Evolutionary conservation across 768 basidiomycete species (phyloP), one percentile per base, ranked within the genome.

Genomic region (Boletus huronensis): DNA sequence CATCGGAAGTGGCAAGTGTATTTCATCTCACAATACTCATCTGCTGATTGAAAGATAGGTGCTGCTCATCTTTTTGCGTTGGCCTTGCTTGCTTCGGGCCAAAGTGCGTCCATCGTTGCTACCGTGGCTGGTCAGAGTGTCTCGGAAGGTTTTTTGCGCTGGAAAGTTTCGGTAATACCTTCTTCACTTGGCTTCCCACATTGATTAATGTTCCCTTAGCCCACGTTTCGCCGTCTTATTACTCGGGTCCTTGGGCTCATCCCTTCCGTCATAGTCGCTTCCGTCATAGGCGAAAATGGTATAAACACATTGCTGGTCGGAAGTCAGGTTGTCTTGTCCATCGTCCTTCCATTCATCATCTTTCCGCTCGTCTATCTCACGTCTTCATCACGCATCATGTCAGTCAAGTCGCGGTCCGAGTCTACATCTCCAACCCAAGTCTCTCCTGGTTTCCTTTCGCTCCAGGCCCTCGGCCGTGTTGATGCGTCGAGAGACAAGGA

Each of bases 71-170:
- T 97, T 38, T 98, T 97, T 62, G 94, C 95, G 2, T 66, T 98
- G 39, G 91, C 90, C 3, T 74, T 98, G 14, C 79, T 98, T 13
- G 83, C 86, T 32, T 77, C 92, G 2, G 94, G 95, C 3, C 93
- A 97, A 77, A 90, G 90, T 58, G 90, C 95, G 0, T 89, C 88
- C 8, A 80, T 97, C 47, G 87, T 96, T 4, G 93, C 91, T 10
- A 97, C 93, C 0, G 79, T 96, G 13, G 87, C 91, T 1, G 93
- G 93, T 0, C 94, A 97, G 70, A 87, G 90, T 21, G 87, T 98
- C 36, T 85, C 85, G 0, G 93, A 97, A 70, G 93, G 94, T 0
- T 93, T 94, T 70, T 77, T 96, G 50, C 83, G 82, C 49, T 96
- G 93, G 93, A 80, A 83, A 43, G 81, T 92, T 34, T 88, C 90